Percentiles rank a stretch among this genome's conserved stretches.
Evolutionary conservation across 1,284 basidiomycete species (phyloP).

Genomic region (Ustilago esculenta): DNA sequence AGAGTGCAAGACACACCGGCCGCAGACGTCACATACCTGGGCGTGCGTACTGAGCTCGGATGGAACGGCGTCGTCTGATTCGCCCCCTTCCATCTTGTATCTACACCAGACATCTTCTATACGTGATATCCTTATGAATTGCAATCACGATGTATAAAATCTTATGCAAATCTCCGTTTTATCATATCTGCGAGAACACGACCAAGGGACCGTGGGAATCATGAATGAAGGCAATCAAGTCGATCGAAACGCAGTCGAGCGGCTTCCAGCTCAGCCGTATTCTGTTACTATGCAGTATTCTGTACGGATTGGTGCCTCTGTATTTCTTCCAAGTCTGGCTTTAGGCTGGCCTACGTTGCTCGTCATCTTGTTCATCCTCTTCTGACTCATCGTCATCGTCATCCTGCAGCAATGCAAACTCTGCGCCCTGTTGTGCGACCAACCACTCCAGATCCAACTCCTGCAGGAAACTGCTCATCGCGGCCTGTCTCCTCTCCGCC

Average conservation of each 20-base stretch:
- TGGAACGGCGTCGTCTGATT: constrained; percentile 58
- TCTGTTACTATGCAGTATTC: no score
- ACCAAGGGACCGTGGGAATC: no score
- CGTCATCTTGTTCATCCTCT: constrained; percentile 2
- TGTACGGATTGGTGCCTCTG: no score
- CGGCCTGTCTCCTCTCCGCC: constrained; percentile 78
- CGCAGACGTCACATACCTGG: constrained; percentile 52
- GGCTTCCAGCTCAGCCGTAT: no score
- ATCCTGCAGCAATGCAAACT: constrained; percentile 23
- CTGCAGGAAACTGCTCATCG: constrained; percentile 64
- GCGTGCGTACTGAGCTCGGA: constrained; percentile 47
- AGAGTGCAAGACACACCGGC: constrained; percentile 51
- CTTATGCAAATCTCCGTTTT: no score
- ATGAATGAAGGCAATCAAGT: no score
- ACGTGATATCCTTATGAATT: no score
- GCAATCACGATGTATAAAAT: no score
- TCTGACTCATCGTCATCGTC: constrained; percentile 8
- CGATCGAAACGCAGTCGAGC: no score
- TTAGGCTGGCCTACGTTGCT: not conserved
- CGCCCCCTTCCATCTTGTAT: no score
- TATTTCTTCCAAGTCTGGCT: not conserved
- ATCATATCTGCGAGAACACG: no score
- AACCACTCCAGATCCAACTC: constrained; percentile 59
- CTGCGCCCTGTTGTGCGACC: constrained; percentile 48
- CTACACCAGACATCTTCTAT: no score